phyloP scores from a whole-genome alignment of 257 asterid species.

The Solanum acaule region DNA sequence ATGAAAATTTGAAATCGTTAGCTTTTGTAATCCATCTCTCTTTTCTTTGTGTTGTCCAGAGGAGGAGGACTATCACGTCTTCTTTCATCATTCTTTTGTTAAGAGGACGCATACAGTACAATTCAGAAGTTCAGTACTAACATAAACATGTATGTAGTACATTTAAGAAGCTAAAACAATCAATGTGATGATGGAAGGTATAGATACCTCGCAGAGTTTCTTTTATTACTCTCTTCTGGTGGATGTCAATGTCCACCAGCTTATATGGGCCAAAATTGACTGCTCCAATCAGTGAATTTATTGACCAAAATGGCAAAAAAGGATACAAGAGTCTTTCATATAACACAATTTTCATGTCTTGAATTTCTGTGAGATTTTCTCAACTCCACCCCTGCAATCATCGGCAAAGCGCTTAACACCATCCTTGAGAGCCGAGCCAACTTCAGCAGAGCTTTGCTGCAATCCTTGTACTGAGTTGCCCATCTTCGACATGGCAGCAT shows the following conservation, averaged over 20 bases:
- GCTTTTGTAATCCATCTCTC: not conserved
- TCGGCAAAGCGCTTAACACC: constrained; percentile 66
- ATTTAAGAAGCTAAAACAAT: not conserved
- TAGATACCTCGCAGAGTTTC: not conserved
- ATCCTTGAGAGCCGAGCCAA: constrained; percentile 40
- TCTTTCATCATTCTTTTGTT: not conserved
- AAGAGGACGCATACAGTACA: not conserved
- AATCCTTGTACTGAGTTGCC: constrained; percentile 39
- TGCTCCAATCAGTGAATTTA: not conserved
- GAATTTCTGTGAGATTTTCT: constrained; percentile 75
- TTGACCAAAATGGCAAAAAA: not conserved
- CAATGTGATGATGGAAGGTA: not conserved
- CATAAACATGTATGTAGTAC: not conserved
- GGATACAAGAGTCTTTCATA: not conserved
- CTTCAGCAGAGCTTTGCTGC: constrained; percentile 30
- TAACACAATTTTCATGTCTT: constrained; percentile 43
- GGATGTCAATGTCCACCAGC: not conserved
- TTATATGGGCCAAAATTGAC: not conserved
- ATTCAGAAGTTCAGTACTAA: not conserved
- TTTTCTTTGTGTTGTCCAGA: not conserved
- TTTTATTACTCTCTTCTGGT: not conserved
- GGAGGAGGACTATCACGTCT: not conserved
- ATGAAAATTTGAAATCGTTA: not conserved
- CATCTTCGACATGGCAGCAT: constrained; percentile 23
- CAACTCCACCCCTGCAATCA: constrained; percentile 88